Evolutionary conservation across 192 early-diverging fungal species (phyloP).

Genomic region (Coemansia sp.): DNA sequence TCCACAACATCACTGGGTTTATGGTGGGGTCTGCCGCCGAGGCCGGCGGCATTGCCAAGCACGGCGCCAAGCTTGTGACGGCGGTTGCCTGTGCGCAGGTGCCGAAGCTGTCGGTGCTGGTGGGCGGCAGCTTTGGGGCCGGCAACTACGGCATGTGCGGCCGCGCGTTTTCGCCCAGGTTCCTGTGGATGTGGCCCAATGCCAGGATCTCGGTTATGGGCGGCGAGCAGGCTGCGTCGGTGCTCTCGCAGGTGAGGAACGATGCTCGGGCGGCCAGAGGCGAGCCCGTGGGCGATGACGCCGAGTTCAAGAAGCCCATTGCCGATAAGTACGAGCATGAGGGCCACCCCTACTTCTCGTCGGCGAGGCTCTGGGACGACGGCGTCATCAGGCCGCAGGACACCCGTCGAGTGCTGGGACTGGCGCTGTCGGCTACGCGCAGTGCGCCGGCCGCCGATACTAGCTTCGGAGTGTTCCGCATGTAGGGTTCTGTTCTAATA

Average conservation of each 20-base stretch:
- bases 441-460: constrained; percentile 73
- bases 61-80: constrained; percentile 95
- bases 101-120: constrained; percentile 89
- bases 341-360: constrained; percentile 94
- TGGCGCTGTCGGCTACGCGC: constrained; percentile 76
- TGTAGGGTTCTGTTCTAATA: constrained; percentile 59
- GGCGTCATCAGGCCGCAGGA: constrained; percentile 88
- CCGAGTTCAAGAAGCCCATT: constrained; percentile 85
- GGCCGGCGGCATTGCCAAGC: constrained; percentile 95
- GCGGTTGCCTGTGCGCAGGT: constrained; percentile 91
- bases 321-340: constrained; percentile 83
- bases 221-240: constrained; percentile 92
- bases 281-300: constrained; percentile 59
- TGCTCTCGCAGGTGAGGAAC: constrained; percentile 82
- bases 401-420: constrained; percentile 82
- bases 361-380: constrained; percentile 90
- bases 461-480: constrained; percentile 92
- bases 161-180: constrained; percentile 85
- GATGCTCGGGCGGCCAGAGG: constrained; percentile 79
- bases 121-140: constrained; percentile 74
- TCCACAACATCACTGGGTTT: constrained; percentile 97
- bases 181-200: constrained; percentile 97
- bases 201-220: constrained; percentile 96
- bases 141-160: constrained; percentile 99
- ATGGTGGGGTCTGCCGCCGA: constrained; percentile 95